Percentiles rank a stretch among this genome's conserved stretches.
Evolutionary conservation across 306 rosid species (phyloP).

Genomic region (Phaseolus lunatus): DNA sequence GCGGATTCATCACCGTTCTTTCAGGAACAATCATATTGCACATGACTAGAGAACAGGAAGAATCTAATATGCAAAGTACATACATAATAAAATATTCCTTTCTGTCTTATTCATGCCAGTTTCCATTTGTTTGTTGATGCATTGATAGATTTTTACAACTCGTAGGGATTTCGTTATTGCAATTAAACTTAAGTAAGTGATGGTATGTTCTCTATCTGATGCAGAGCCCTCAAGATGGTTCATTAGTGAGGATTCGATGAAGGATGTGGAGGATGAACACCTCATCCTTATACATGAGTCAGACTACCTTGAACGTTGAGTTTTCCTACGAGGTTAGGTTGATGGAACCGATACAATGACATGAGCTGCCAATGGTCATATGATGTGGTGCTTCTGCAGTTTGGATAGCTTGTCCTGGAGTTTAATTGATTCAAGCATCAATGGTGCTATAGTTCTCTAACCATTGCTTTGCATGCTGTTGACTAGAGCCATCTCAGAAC

Average conservation of each 20-base stretch:
- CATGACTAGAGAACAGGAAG: constrained; percentile 77
- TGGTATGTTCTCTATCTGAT: constrained; percentile 19
- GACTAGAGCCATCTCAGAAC: constrained; percentile 29
- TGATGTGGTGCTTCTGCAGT: constrained; percentile 43
- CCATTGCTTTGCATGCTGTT: constrained; percentile 35
- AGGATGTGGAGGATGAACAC: constrained; percentile 76
- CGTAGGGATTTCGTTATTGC: constrained; percentile 11
- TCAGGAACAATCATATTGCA: constrained; percentile 93
- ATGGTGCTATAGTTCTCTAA: constrained; percentile 33
- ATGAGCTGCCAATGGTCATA: constrained; percentile 12
- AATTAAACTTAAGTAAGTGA: constrained; percentile 13
- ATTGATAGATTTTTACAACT: constrained; percentile 20
- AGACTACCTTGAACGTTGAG: constrained; percentile 60
- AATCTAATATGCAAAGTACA: constrained; percentile 71
- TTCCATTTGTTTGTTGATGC: constrained; percentile 32
- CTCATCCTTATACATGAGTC: constrained; percentile 63
- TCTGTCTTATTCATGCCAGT: constrained; percentile 15
- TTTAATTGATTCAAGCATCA: constrained; percentile 26
- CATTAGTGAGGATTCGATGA: constrained; percentile 64
- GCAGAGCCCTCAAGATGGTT: constrained; percentile 78
- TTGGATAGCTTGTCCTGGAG: constrained; percentile 38
- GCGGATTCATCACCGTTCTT: constrained; percentile 92
- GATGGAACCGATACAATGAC: constrained; percentile 30
- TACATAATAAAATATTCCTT: constrained; percentile 32
- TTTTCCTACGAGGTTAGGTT: constrained; percentile 21